Base-by-base conservation (phyloP, 148 eudicot genomes). In the Diospyros kaki region DNA sequence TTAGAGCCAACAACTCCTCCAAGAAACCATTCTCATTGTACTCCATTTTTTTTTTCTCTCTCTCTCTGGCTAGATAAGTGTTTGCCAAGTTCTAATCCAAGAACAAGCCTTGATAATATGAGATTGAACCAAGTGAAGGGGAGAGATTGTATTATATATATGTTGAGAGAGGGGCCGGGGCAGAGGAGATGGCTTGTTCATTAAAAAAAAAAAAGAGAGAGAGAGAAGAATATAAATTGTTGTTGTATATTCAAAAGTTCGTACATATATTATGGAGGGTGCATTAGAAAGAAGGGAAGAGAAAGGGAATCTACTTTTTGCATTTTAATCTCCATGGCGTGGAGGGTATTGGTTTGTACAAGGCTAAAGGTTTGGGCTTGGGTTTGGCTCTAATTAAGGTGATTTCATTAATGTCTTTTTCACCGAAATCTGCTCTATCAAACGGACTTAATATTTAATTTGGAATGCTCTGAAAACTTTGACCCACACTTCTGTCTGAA, bases 401-500 rank as follows among this genome's bases (percentile, higher is more conserved):
- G 28, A 28, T 28, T 28, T 28, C 28, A 28, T 28, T 28, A 52
- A 70, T 80, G 91, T 89, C 93, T 17, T 81, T 87, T 77, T 89
- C 91, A 89, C 84, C 86, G 89, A 91, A 91, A 87, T 89, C 40
- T 83, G 85, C 45, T 81, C 46, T 76, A 74, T 71, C 79, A 66
- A 82, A 79, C 55, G 73, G 79, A 61, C 18, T 18, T 58, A 63
- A 64, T 82, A 62, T 62, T 64, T 54, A 65, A 66, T 77, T 71
- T 69, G 56, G 67, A 79, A 38, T 14, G 6, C 66, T 66, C 80
- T 50, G 86, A 71, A 81, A 73, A 80, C 59, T 89, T 89, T 86
- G 89, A 89, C 91, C 88, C 88, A 84, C 91, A 79, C 60, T 77
- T 85, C 75, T 86, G 88, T 87, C 89, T 66, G 78, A 72, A 84